These are phyloP conservation scores for Mycena capillaripes DNA, from an alignment of 768 basidiomycete species.

Conservation along the genomic window DNA sequence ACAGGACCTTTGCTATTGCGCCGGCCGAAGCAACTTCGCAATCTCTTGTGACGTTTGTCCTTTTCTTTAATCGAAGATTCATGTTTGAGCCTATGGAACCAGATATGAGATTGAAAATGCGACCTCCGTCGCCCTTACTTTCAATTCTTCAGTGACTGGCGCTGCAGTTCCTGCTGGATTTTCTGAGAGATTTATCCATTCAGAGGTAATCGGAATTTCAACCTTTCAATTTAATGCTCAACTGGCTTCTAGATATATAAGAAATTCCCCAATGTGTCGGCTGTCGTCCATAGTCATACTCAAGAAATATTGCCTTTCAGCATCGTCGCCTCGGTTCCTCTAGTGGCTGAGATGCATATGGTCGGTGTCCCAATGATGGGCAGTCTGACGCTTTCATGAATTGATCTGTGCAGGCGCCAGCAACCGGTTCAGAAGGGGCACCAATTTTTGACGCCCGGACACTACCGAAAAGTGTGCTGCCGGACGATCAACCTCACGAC, in stretches of 20 bases:
- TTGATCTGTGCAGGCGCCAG: background rate
- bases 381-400: no score
- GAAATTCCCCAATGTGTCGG: constrained; percentile 36
- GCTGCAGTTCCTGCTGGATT: constrained; percentile 37
- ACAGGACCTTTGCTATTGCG: constrained; percentile 40
- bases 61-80: background rate
- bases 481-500: constrained; percentile 28
- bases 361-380: no score
- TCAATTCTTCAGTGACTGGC: constrained; percentile 38
- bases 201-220: constrained; percentile 36
- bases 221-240: background rate
- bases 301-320: constrained; percentile 39
- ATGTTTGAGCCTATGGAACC: background rate
- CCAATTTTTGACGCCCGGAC: constrained; percentile 37
- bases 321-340: constrained; percentile 23
- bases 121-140: constrained; percentile 35
- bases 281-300: constrained; percentile 36
- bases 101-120: constrained; percentile 41
- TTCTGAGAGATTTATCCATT: constrained; percentile 40
- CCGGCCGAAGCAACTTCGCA: constrained; percentile 40
- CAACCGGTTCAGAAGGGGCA: constrained; percentile 28
- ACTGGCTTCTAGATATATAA: constrained; percentile 32
- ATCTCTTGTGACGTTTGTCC: constrained; percentile 36
- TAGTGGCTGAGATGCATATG: constrained; percentile 35
- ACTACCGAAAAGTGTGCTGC: constrained; percentile 31